phyloP scores from a whole-genome alignment of 2,329 filamentous ascomycete genomes.

The Verticillium tricorpus region DNA sequence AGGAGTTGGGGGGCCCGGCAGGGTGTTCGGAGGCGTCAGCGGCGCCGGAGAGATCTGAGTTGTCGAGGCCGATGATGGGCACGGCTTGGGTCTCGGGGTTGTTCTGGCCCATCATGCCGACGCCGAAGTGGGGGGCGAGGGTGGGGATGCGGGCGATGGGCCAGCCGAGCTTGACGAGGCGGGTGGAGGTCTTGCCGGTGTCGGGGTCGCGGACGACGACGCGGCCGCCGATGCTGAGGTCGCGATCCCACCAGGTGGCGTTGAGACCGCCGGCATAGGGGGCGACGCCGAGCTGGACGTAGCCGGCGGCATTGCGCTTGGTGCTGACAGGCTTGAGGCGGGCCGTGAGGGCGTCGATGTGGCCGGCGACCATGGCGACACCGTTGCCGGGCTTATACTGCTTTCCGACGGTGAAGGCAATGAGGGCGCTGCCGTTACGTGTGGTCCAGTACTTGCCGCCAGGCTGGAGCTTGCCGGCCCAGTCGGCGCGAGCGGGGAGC shows the following conservation, averaged over 20 bases:
- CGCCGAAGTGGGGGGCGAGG: slow-evolving; percentile 89
- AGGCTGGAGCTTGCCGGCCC: slow-evolving; percentile 65
- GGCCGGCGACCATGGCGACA: slow-evolving; percentile 81
- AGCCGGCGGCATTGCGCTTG: slow-evolving; percentile 80
- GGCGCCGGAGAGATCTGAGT: slow-evolving; percentile 47
- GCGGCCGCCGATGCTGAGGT: slow-evolving; percentile 83
- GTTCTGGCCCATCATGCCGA: slow-evolving; percentile 60
- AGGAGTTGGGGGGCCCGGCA: slow-evolving; percentile 58
- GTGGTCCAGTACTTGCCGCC: slow-evolving; percentile 88
- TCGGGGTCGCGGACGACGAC: slow-evolving; percentile 74
- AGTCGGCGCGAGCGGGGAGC: slow-evolving; percentile 75
- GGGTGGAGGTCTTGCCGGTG: slow-evolving; percentile 71
- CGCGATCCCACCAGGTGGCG: slow-evolving; percentile 94
- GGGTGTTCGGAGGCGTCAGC: slow-evolving; percentile 21
- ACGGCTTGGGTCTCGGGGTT: slow-evolving; percentile 94
- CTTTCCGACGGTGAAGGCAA: slow-evolving; percentile 79
- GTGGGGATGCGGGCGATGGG: slow-evolving; percentile 91
- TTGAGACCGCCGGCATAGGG: slow-evolving; percentile 88
- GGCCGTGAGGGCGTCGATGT: slow-evolving; percentile 88
- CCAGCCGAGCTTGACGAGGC: slow-evolving; percentile 89
- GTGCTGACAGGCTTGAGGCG: slow-evolving; percentile 87
- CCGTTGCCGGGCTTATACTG: slow-evolving; percentile 82
- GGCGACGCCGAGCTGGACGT: slow-evolving; percentile 83
- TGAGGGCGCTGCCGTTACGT: slow-evolving; percentile 79
- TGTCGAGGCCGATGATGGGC: slow-evolving; percentile 86